Evolutionary conservation across 768 basidiomycete species (phyloP).

Genomic region (Neoboletus magnificus): DNA sequence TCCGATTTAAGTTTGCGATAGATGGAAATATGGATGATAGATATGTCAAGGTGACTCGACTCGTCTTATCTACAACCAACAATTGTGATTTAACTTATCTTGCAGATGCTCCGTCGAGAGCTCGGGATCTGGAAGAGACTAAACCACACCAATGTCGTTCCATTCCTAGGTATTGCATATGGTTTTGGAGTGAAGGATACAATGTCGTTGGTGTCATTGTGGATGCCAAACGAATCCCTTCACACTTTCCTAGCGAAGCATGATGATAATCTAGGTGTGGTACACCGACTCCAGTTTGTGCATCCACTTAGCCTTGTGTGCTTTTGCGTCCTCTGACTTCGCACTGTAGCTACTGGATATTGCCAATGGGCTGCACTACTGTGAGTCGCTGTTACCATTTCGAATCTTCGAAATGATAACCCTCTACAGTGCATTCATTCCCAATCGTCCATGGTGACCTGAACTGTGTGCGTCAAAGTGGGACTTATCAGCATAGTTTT

Average conservation of each 20-base stretch:
- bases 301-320: conserved; percentile 11
- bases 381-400: neutral
- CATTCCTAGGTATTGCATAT: conserved; percentile 6
- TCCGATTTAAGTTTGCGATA: conserved; percentile 1
- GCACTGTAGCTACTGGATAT: conserved; percentile 12
- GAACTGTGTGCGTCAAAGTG: conserved; percentile 4
- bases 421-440: neutral
- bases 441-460: neutral
- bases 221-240: too few species aligned
- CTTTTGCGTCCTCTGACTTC: conserved; percentile 18
- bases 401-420: neutral
- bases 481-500: conserved; percentile 12
- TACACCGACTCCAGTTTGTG: conserved; percentile 11
- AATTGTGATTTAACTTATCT: neutral
- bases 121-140: conserved; percentile 28
- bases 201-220: neutral
- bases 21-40: neutral
- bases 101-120: conserved; percentile 25
- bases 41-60: neutral
- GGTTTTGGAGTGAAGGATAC: neutral
- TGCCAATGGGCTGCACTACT: conserved; percentile 9
- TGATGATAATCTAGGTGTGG: neutral
- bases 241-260: conserved; percentile 15
- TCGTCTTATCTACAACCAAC: too few species aligned
- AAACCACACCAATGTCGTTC: conserved; percentile 24